A percentile compares a stretch with the other conserved stretches of the same genome.
Evolutionary conservation across 257 asterid genomes (phyloP).

Genomic region (Primulina eburnea): DNA sequence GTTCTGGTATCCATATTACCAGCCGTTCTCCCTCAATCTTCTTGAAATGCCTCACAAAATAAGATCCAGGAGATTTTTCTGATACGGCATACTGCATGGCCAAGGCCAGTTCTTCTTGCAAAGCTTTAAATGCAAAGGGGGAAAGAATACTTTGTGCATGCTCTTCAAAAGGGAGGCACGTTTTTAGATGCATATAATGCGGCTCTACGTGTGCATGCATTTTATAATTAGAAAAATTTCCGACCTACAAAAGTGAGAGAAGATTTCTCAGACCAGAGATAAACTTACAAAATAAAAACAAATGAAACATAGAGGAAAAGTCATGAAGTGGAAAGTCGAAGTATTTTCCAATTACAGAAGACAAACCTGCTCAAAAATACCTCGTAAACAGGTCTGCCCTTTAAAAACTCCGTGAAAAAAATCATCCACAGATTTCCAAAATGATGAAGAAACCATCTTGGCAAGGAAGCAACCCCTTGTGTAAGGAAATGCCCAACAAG

Average conservation of each 20-base stretch:
- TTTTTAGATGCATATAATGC: conserved; percentile 38
- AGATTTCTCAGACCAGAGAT: not conserved
- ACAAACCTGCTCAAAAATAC: conserved; percentile 56
- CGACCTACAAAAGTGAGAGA: conserved; percentile 40
- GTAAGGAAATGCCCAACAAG: conserved; percentile 56
- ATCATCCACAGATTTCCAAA: conserved; percentile 40
- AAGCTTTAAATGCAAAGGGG: conserved; percentile 44
- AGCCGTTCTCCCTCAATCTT: conserved; percentile 57
- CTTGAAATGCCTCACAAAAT: conserved; percentile 56
- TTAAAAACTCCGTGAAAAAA: conserved; percentile 39
- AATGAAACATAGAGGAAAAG: not conserved
- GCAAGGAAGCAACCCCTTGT: conserved; percentile 61
- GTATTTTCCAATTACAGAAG: not conserved
- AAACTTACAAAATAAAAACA: not conserved
- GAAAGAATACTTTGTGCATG: conserved; percentile 53
- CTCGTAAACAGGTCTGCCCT: conserved; percentile 50
- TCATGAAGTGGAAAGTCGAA: not conserved
- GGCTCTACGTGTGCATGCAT: not conserved
- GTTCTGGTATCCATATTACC: conserved; percentile 59
- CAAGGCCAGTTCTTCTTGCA: conserved; percentile 54
- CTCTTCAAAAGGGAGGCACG: conserved; percentile 62
- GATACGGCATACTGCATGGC: conserved; percentile 61
- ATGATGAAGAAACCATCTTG: conserved; percentile 42
- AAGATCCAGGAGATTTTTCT: conserved; percentile 59
- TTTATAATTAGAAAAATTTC: conserved; percentile 34